Evolutionary conservation across 2,329 filamentous ascomycete genomes (phyloP).

Genomic region (Paecilomyces sp.): DNA sequence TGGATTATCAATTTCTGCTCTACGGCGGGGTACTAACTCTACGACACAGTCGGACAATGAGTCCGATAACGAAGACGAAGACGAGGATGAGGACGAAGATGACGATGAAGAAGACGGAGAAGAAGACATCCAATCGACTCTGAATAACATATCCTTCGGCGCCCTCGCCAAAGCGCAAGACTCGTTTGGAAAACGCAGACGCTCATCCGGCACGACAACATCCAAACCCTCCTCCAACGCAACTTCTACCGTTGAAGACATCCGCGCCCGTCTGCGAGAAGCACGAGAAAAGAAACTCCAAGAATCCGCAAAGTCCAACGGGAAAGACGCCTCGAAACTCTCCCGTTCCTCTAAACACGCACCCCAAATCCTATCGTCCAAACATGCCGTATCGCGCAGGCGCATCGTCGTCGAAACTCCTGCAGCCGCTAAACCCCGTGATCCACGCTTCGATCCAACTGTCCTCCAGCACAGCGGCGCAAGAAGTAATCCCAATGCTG

Average conservation of each 20-base stretch:
- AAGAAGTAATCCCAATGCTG: conserved; percentile 35
- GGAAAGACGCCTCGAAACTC: conserved; percentile 28
- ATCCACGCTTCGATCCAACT: conserved; percentile 80
- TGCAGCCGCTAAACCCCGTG: conserved; percentile 58
- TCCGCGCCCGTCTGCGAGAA: conserved; percentile 33
- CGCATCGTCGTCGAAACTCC: conserved; percentile 61
- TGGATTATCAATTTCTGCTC: not conserved
- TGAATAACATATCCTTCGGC: conserved; percentile 71
- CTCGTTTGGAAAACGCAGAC: conserved; percentile 44
- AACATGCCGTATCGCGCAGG: conserved; percentile 72
- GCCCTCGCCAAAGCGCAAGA: conserved; percentile 83
- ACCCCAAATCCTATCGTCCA: conserved; percentile 73
- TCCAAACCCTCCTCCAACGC: conserved; percentile 10
- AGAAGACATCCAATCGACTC: conserved; percentile 30
- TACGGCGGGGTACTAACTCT: not conserved
- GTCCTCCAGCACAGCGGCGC: conserved; percentile 29
- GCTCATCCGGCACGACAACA: conserved; percentile 11
- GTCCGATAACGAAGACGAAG: conserved; percentile 6
- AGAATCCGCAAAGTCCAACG: conserved; percentile 19
- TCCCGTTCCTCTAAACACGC: conserved; percentile 74
- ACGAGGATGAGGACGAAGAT: conserved; percentile 28
- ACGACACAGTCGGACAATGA: not conserved
- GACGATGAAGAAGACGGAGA: conserved; percentile 25
- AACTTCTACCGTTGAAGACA: conserved; percentile 28
- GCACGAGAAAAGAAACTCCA: conserved; percentile 35